Conservation (phyloP, 2,329 filamentous ascomycete genomes). For the Sphaceloma murrayae region DNA sequence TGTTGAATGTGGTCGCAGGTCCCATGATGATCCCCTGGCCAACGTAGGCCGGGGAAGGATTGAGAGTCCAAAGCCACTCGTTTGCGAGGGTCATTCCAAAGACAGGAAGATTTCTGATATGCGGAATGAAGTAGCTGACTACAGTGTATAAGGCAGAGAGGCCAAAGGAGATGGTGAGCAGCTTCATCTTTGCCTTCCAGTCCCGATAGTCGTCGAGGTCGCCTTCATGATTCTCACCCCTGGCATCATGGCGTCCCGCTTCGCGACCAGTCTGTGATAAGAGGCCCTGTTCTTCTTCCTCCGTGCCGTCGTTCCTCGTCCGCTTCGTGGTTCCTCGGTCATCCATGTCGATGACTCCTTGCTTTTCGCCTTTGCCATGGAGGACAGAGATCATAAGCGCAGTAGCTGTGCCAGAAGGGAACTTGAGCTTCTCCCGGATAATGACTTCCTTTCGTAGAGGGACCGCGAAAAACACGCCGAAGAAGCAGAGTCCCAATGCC, state of each 20-base stretch:
- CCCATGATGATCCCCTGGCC: slow-evolving; percentile 99
- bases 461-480: slow-evolving; percentile 93
- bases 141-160: slow-evolving; percentile 58
- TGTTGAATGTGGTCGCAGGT: slow-evolving; percentile 85
- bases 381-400: slow-evolving; percentile 86
- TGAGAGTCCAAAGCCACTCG: slow-evolving; percentile 90
- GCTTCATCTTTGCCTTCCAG: slow-evolving; percentile 53
- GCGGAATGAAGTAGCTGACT: slow-evolving; percentile 79
- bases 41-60: slow-evolving; percentile 93
- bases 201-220: no score
- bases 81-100: slow-evolving; percentile 65
- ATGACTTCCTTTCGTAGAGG: slow-evolving; percentile 86
- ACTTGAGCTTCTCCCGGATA: slow-evolving; percentile 81
- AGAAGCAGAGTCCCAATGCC: slow-evolving; percentile 89
- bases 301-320: slow-evolving; percentile 19
- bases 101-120: slow-evolving; percentile 75
- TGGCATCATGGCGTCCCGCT: no score
- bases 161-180: slow-evolving; percentile 51
- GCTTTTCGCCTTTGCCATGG: slow-evolving; percentile 51
- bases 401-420: slow-evolving; percentile 91
- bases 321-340: slow-evolving; percentile 22
- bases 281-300: slow-evolving; percentile 30
- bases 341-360: slow-evolving; percentile 33
- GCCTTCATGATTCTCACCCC: no score
- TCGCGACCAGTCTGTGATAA: slow-evolving; percentile 23